Evolutionary conservation across 257 asterid species (phyloP).

Genomic region (Solanum sitiens): DNA sequence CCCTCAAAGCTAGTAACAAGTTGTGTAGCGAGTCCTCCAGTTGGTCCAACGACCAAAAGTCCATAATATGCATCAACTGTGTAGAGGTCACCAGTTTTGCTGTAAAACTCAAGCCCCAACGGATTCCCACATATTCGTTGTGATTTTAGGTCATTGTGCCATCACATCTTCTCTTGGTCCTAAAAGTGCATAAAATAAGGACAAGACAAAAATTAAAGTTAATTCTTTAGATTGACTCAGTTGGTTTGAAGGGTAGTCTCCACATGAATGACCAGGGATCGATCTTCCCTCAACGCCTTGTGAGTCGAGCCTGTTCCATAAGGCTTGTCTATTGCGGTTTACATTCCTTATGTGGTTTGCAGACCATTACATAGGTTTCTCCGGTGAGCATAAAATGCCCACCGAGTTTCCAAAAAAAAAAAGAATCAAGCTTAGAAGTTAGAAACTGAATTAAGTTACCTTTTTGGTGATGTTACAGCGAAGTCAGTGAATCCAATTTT

Average conservation of each 20-base stretch:
- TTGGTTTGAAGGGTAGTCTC: no score
- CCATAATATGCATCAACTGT: slow-evolving; percentile 7
- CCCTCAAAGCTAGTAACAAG: slow-evolving; percentile 17
- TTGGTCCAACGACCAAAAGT: slow-evolving; percentile 31
- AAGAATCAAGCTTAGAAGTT: background rate
- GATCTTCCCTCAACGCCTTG: no score
- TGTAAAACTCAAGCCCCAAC: background rate
- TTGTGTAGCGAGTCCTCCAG: slow-evolving; percentile 35
- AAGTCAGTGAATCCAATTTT: background rate
- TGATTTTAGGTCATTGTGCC: background rate
- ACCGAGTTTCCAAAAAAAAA: no score
- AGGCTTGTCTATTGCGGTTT: no score
- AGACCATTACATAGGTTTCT: no score
- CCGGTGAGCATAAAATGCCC: no score
- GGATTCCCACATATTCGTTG: background rate
- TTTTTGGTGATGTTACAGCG: background rate
- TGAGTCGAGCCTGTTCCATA: no score
- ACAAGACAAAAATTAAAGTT: background rate
- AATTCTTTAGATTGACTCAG: no score
- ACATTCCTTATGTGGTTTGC: no score
- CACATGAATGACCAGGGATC: no score
- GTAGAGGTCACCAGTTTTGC: background rate
- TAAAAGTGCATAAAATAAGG: background rate
- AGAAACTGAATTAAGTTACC: background rate
- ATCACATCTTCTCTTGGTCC: background rate